Evolutionary conservation across 371 early-diverging fungal species (phyloP).

Genomic region (Saksenaea vasiformis): DNA sequence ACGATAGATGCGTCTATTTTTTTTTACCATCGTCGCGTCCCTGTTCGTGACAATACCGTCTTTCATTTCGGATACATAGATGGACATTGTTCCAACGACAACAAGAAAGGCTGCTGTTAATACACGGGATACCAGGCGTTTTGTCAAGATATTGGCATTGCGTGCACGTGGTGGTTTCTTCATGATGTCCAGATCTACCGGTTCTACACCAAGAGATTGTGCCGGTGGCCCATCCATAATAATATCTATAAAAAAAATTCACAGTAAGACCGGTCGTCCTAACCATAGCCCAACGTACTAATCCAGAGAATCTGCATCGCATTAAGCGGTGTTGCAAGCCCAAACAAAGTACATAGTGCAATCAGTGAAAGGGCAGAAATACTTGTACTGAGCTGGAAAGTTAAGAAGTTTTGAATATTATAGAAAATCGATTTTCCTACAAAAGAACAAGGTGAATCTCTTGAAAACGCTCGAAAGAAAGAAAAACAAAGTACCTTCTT

Average conservation of each 20-base stretch:
- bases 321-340: slow-evolving; percentile 89
- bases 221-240: slow-evolving; percentile 95
- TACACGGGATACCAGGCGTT: slow-evolving; percentile 74
- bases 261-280: not conserved
- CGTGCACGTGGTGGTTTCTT: slow-evolving; percentile 79
- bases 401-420: slow-evolving; percentile 91
- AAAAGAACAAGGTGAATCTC: not conserved
- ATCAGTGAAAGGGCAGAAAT: slow-evolving; percentile 85
- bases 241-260: slow-evolving; percentile 68
- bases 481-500: slow-evolving; percentile 88
- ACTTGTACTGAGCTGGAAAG: slow-evolving; percentile 87
- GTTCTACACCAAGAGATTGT: slow-evolving; percentile 88
- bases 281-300: slow-evolving; percentile 56
- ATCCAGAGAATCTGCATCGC: slow-evolving; percentile 99
- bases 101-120: slow-evolving; percentile 80
- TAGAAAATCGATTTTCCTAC: slow-evolving; percentile 86
- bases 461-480: too few species aligned
- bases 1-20: not conserved
- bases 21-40: slow-evolving; percentile 89
- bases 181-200: slow-evolving; percentile 83
- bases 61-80: slow-evolving; percentile 78
- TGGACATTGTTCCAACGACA: slow-evolving; percentile 84
- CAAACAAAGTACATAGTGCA: slow-evolving; percentile 84
- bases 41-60: slow-evolving; percentile 76
- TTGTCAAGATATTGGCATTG: slow-evolving; percentile 76